Evolutionary conservation across 83 land plant genomes (phyloP).

Genomic region (Isoetes engelmannii): DNA sequence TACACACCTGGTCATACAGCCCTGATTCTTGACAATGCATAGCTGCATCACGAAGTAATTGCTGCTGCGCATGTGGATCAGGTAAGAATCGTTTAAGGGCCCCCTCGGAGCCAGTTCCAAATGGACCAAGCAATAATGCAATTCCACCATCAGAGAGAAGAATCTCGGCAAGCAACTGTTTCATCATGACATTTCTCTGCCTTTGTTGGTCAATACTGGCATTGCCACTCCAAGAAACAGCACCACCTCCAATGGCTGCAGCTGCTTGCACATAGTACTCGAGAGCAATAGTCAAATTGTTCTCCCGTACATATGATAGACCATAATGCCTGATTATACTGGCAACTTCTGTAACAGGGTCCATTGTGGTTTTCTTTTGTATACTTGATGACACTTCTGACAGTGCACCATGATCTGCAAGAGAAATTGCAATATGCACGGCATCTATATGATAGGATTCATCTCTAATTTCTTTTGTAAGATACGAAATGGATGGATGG

Average conservation of each 20-base stretch:
- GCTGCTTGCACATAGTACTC: constrained; percentile 98
- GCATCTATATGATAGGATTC: constrained; percentile 82
- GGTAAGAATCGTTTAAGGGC: constrained; percentile 57
- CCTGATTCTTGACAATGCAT: constrained; percentile 82
- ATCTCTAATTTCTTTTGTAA: constrained; percentile 64
- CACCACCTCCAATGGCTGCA: constrained; percentile 91
- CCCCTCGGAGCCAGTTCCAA: constrained; percentile 89
- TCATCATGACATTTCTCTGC: constrained; percentile 70
- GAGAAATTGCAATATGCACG: constrained; percentile 67
- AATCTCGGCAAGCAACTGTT: constrained; percentile 77
- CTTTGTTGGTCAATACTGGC: constrained; percentile 66
- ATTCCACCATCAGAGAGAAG: constrained; percentile 84
- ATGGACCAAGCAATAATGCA: constrained; percentile 69
- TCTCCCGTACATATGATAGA: constrained; percentile 50
- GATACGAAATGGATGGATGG: constrained; percentile 61
- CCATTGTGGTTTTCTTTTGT: constrained; percentile 71
- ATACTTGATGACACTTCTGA: constrained; percentile 47
- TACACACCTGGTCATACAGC: constrained; percentile 72
- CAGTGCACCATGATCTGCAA: constrained; percentile 75
- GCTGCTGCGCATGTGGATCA: constrained; percentile 50
- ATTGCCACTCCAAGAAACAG: constrained; percentile 71
- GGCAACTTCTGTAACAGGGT: constrained; percentile 67
- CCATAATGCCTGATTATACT: constrained; percentile 84
- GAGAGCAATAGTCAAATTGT: constrained; percentile 57
- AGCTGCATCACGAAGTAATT: constrained; percentile 85